Base-by-base conservation (phyloP, 768 basidiomycete genomes). In the Xerocomellus chrysenteron region DNA sequence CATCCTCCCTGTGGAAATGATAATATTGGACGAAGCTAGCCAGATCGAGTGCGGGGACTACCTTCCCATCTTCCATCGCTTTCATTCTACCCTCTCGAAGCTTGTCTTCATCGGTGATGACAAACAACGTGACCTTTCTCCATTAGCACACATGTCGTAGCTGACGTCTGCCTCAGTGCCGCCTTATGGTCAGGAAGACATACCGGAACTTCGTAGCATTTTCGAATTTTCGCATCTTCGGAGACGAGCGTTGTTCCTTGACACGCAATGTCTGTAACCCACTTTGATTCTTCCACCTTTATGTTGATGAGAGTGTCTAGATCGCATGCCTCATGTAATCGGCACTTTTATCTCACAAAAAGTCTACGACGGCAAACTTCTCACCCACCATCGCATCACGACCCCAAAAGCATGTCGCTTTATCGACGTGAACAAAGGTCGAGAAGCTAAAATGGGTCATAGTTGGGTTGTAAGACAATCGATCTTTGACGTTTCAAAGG, bases 241-340 rank as follows among this genome's bases (percentile, higher is more conserved):
- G 2, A 65, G 68, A 13, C 63, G 71, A 37, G 76, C 78, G 0
- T 39, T 78, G 5, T 84, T 91, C 63, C 73, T 93, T 10, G 72
- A 88, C 63, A 90, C 78, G 0, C 90, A 92, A 73, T 93, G 91
- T 90, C 67, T 65, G 82, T 68, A 40, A 30, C 33, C 12, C 3
- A 28, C 24, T 16, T 13, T 17, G 32, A 37, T 32, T 48, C 40
- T 14, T 10, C 42, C 9, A 12, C 9, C 26, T 37, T 49, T 36
- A 37, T 13, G 17, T 14, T 63, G 41, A 57, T 39, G 35, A 52
- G 37, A 52, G 0, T 17, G 43, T 48, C 24, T 55, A 93, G 92
- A 93, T 62, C 85, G 92, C 5, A 90, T 93, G 88, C 91, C 91
- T 39, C 81, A 82, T 58, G 78, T 86, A 55, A 84, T 92, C 71